Percentiles rank a stretch among this genome's conserved stretches.
Evolutionary conservation across 768 basidiomycete genomes (phyloP).

Genomic region (Phaeotremella skinneri): DNA sequence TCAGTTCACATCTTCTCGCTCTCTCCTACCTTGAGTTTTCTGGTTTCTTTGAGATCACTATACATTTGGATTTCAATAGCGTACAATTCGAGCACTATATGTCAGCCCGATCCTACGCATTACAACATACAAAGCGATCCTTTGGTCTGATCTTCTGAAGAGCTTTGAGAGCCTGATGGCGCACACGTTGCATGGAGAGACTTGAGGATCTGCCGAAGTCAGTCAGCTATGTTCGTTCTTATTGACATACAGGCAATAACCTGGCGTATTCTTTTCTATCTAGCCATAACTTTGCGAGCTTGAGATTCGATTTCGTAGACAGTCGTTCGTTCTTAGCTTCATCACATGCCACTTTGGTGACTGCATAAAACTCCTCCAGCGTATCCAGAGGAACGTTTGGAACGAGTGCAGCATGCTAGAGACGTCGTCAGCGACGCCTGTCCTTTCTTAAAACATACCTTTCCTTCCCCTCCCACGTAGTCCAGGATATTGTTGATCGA

Average conservation of each 20-base stretch:
- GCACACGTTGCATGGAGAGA: conserved; percentile 48
- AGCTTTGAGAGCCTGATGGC: conserved; percentile 38
- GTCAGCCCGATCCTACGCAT: conserved; percentile 6
- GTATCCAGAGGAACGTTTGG: conserved; percentile 64
- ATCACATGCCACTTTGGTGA: conserved; percentile 79
- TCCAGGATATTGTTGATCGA: conserved; percentile 97
- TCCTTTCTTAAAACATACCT: conserved; percentile 57
- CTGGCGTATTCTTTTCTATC: conserved; percentile 87
- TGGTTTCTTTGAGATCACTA: conserved; percentile 90
- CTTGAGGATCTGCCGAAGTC: conserved; percentile 38
- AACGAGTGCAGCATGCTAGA: conserved; percentile 42
- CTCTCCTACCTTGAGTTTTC: conserved; percentile 79
- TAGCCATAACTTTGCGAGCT: conserved; percentile 95
- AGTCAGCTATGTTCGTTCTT: conserved; percentile 7
- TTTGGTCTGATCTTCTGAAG: conserved; percentile 67
- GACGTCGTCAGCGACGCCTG: conserved; percentile 54
- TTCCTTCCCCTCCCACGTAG: conserved; percentile 83
- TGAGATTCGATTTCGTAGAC: conserved; percentile 92
- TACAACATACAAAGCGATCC: conserved; percentile 66
- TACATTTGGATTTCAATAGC: conserved; percentile 99
- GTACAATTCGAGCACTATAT: conserved; percentile 81
- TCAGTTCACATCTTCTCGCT: conserved; percentile 2
- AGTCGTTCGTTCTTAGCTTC: conserved; percentile 98
- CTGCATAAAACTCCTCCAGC: conserved; percentile 92
- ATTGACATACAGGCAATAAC: conserved; percentile 65